phyloP scores from a whole-genome alignment of 179 eudicot species.

The Vitellaria paradoxa region DNA sequence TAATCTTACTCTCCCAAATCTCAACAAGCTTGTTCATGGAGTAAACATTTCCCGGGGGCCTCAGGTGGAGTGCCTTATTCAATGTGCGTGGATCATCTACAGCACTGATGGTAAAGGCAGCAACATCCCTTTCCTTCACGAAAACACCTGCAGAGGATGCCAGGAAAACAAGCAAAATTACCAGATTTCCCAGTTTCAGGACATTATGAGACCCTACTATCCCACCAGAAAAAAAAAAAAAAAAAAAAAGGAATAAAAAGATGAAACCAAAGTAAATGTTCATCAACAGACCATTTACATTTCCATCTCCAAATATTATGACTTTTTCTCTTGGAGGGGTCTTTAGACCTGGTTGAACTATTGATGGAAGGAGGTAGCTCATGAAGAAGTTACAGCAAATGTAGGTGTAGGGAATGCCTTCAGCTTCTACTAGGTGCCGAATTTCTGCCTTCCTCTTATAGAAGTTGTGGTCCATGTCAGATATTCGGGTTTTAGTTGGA shows the following conservation, averaged over 20 bases:
- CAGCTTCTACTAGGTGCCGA: constrained; percentile 71
- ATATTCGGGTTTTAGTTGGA: constrained; percentile 62
- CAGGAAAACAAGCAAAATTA: not conserved
- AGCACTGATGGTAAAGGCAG: constrained; percentile 70
- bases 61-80: constrained; percentile 67
- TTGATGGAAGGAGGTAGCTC: constrained; percentile 78
- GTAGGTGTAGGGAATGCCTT: constrained; percentile 75
- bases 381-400: constrained; percentile 72
- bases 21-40: constrained; percentile 71
- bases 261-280: not conserved
- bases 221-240: not conserved
- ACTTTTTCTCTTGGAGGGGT: constrained; percentile 77
- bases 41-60: constrained; percentile 72
- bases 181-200: not conserved
- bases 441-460: constrained; percentile 70
- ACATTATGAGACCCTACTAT: not conserved
- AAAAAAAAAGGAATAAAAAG: not conserved
- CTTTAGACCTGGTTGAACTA: constrained; percentile 75
- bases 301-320: constrained; percentile 70
- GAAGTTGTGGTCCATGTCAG: constrained; percentile 55
- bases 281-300: constrained; percentile 55
- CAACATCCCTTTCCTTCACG: constrained; percentile 76
- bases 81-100: constrained; percentile 86
- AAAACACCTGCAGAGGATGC: constrained; percentile 54
- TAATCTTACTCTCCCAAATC: constrained; percentile 77